phyloP scores from a whole-genome alignment of 176 grass and related monocot species.

The Cenchrus americanus region DNA sequence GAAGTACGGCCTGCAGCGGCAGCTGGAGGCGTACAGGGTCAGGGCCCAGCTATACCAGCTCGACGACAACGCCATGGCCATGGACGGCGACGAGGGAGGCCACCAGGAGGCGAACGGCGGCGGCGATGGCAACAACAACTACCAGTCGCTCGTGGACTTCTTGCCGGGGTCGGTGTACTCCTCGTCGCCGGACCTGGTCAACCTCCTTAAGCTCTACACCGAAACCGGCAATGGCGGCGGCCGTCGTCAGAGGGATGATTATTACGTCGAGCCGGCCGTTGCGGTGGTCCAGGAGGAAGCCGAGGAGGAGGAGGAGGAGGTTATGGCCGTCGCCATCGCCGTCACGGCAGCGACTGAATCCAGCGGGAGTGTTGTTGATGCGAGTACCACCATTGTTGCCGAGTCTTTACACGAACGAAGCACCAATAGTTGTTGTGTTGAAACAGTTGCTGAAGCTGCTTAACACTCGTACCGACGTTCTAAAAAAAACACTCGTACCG shows the following conservation, averaged over 20 bases:
- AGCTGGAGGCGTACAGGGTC: constrained; percentile 48
- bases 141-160: constrained; percentile 58
- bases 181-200: constrained; percentile 51
- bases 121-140: constrained; percentile 32
- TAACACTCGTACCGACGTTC: not conserved
- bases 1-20: constrained; percentile 47
- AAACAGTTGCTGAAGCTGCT: not conserved
- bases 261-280: not conserved
- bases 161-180: constrained; percentile 45
- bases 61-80: not conserved
- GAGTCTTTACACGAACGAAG: not conserved
- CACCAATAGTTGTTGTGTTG: not conserved
- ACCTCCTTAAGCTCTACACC: constrained; percentile 50
- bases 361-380: not conserved
- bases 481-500: not conserved
- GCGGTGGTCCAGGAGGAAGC: constrained; percentile 29
- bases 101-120: not conserved
- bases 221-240: not conserved
- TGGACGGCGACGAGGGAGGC: not conserved
- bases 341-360: not conserved
- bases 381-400: not conserved
- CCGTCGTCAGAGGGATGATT: not conserved
- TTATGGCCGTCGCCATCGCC: not conserved
- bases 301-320: not conserved
- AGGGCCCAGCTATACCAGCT: constrained; percentile 27